Conservation (phyloP, 2,329 filamentous ascomycete genomes). For the Cytospora schulzeri region DNA sequence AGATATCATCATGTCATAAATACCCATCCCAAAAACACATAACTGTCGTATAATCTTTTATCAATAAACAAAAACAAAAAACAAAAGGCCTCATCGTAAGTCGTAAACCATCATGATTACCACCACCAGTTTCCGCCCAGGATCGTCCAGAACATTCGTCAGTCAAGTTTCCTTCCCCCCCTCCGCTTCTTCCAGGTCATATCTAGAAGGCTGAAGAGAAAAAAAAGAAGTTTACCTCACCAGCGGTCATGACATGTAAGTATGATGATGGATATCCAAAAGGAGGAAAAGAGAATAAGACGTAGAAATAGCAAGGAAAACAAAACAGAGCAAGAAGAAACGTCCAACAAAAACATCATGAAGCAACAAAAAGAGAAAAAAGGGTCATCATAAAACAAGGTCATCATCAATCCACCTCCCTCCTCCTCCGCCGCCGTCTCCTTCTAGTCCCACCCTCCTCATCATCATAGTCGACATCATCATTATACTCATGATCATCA, state of each 20-base stretch:
- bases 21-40: not conserved
- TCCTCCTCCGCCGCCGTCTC: constrained; percentile 23
- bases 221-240: constrained; percentile 10
- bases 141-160: not conserved
- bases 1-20: not conserved
- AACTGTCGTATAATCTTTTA: constrained; percentile 17
- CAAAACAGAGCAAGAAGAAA: not conserved
- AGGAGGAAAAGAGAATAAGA: too few species aligned
- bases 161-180: not conserved
- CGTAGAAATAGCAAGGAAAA: not conserved
- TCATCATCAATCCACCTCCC: constrained; percentile 20
- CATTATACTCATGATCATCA: constrained; percentile 24
- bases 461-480: constrained; percentile 28
- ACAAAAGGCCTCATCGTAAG: constrained; percentile 3
- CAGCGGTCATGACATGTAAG: constrained; percentile 11
- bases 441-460: constrained; percentile 29
- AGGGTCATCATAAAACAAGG: constrained; percentile 6
- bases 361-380: not conserved
- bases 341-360: not conserved
- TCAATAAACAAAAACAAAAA: not conserved
- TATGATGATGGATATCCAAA: constrained; percentile 21
- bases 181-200: not conserved
- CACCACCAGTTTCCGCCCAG: not conserved
- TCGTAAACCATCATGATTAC: constrained; percentile 7
- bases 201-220: constrained; percentile 19